Base-by-base conservation (phyloP, 2,329 filamentous ascomycete genomes). In the Scopulariopsis brevicaulis region DNA sequence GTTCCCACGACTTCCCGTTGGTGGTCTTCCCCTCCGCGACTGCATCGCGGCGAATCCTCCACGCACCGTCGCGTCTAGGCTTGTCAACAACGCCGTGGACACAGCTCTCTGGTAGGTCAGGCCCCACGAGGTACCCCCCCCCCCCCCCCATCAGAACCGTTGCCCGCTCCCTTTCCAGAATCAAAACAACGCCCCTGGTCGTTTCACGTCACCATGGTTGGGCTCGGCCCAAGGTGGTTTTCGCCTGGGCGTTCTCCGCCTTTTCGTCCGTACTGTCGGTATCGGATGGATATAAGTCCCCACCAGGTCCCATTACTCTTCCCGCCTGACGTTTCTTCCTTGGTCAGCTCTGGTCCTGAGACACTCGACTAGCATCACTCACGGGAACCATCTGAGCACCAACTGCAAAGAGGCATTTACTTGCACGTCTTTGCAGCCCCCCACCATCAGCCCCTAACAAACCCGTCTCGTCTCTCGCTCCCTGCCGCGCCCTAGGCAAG, bases 391-490 rank as follows among this genome's bases (percentile, higher is more conserved):
- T 24, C 46, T 28, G 55, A 53, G 10, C 56, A 25, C 20, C 51
- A 37, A 18, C 34, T 57, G 56, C 32, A 46, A 28, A 53, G 56
- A 57, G 56, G 56, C 56, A 57, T 57, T 57, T 14, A 46, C 35
- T 57, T 57, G 56, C 56, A 43, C 48, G 24, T 57, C 50, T 53
- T 46, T 37, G 53, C 32, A 54, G 32, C 34, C 24, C 22, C 37
- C 18, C 28, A 37, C 24, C 40, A 6, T 57, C 46, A 18, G 35
- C 18, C 35, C 18, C 20, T 50, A 12, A 18, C n/a, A 43, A 24
- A 7, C 37, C 28, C 8, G 15, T 50, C 12, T 25, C 6, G 11
- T 40, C 37, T 10, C 37, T 40, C 18, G 18, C 37, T 40, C 37
- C 37, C 37, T 15, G 12, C 37, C 18, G 12, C 4, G 4, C 4